Evolutionary conservation across 169 alveolate species (phyloP).

Genomic region (Miamiensis avidus): DNA sequence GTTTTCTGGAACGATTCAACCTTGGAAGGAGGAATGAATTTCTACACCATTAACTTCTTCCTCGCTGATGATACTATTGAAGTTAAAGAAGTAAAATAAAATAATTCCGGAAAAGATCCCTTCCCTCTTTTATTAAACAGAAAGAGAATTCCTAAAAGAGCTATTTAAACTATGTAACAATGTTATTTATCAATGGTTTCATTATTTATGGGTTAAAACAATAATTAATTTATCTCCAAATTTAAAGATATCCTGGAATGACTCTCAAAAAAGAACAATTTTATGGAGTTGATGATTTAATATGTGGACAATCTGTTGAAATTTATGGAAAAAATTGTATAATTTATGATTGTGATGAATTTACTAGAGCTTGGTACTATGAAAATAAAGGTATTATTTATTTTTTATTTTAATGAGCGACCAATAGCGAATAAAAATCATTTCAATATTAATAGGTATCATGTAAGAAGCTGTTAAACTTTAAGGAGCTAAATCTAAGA

Average conservation of each 20-base stretch:
- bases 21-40: constrained; percentile 81
- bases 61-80: constrained; percentile 78
- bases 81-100: constrained; percentile 76
- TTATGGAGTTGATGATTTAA: constrained; percentile 78
- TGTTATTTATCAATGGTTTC: too few relatives aligned
- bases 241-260: constrained; percentile 75
- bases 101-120: constrained; percentile 76
- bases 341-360: constrained; percentile 81
- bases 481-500: constrained; percentile 57
- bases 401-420: background rate
- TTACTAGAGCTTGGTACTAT: constrained; percentile 77
- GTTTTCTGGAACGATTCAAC: constrained; percentile 76
- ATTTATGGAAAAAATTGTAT: constrained; percentile 74
- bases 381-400: background rate
- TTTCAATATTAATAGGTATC: constrained; percentile 11
- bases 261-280: constrained; percentile 76
- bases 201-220: too few relatives aligned
- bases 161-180: background rate
- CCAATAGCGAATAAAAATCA: background rate
- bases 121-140: constrained; percentile 83
- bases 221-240: too few relatives aligned
- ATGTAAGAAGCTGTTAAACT: constrained; percentile 56
- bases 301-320: constrained; percentile 65
- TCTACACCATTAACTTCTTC: constrained; percentile 73
- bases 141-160: constrained; percentile 75